Base-by-base conservation (phyloP, 2,329 filamentous ascomycete species). In the Fusarium pininemorale region DNA sequence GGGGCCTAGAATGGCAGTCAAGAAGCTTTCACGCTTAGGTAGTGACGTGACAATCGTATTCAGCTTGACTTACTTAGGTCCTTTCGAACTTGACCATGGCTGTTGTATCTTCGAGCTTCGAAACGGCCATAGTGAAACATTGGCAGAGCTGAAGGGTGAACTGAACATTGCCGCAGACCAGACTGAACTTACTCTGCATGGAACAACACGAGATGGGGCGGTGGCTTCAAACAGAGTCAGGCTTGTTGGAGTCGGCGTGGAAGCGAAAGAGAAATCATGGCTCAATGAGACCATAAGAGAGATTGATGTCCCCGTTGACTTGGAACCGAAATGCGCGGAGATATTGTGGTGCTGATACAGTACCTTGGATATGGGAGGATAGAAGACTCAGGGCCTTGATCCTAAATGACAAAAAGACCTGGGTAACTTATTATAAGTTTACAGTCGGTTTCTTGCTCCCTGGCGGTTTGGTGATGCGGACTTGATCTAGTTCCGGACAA, bases 71-170 rank as follows among this genome's bases (percentile, higher is more conserved):
- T 83, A 81, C 69, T 73, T 75, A 16, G 80, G 80, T 24, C 75
- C 78, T 8, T 73, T 82, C 38, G 80, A 81, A 65, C 76, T 83
- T 11, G 76, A 80, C 35, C 74, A 80, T 57, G 81, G 80, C 6
- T 45, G 63, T 22, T 80, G 79, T 59, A 62, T 73, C 24, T 83
- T 83, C 35, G 79, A 81, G 65, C 70, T 83, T 30, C 73, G 76
- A 44, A 79, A 78, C 42, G 69, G 72, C 30, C 66, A 72, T 26
- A 75, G 75, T n/a, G 68, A 79, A 42, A 63, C 70, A 14, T 44
- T 82, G 39, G 79, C 79, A 37, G 67, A 74, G 50, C 58, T 83
- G 45, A 77, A 70, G 57, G 82, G 81, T 5, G 63, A 75, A 7
- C 50, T 83, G 55, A 75, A 71, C 38, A 80, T 83, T 32, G 70